phyloP scores from a whole-genome alignment of 1,284 basidiomycete species.

The Sphaerobolus stellatus region DNA sequence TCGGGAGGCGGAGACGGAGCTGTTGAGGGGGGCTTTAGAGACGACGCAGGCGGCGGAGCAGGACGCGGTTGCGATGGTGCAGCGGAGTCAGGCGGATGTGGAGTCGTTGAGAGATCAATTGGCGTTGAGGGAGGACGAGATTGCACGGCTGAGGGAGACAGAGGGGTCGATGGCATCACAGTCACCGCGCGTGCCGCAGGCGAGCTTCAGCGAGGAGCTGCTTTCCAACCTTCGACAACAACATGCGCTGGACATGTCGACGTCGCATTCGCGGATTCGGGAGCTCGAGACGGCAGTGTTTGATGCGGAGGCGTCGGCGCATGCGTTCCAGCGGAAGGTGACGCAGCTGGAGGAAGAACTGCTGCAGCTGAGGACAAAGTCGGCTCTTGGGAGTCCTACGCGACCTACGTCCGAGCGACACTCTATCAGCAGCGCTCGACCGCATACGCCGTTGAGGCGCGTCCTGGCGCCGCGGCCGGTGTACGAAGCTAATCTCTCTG shows the following conservation, averaged over 20 bases:
- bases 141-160: conserved; percentile 52
- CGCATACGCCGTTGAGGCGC: conserved; percentile 23
- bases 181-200: background rate
- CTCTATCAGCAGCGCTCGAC: conserved; percentile 34
- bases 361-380: too few species aligned
- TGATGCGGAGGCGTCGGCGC: conserved; percentile 67
- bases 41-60: conserved; percentile 49
- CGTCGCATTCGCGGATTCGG: conserved; percentile 73
- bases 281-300: conserved; percentile 71
- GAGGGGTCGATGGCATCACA: conserved; percentile 1
- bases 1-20: conserved; percentile 14
- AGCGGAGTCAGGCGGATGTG: conserved; percentile 62
- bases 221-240: conserved; percentile 65
- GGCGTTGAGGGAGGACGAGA: conserved; percentile 58
- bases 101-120: conserved; percentile 63
- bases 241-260: conserved; percentile 75
- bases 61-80: conserved; percentile 62
- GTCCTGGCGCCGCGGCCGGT: conserved; percentile 47
- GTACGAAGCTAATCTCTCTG: conserved; percentile 67
- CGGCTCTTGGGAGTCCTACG: too few species aligned
- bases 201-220: too few species aligned
- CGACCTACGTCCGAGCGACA: conserved; percentile 35
- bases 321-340: conserved; percentile 70
- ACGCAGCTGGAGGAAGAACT: conserved; percentile 61
- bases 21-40: conserved; percentile 48